Percentiles rank a stretch among this genome's conserved stretches.
Conservation (phyloP, 2,329 filamentous ascomycete genomes). For the Neophaeococcomyces mojaviensis region DNA sequence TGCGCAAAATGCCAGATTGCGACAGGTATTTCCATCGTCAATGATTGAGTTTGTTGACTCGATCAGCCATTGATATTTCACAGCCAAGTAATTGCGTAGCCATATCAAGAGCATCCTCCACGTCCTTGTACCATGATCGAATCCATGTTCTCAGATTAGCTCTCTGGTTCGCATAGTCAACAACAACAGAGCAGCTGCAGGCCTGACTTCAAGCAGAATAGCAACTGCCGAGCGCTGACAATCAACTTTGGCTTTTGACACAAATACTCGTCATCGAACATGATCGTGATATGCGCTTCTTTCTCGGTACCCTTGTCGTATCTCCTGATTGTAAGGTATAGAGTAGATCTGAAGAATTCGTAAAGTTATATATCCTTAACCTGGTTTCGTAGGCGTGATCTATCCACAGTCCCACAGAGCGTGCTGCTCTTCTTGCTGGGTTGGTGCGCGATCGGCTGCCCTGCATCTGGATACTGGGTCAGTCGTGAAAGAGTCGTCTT, state of each 20-base stretch:
- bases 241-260: slow-evolving; percentile 12
- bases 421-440: neutral
- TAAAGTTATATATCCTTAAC: neutral
- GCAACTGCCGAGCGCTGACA: slow-evolving; percentile 7
- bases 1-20: too few relatives aligned
- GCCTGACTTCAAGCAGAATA: neutral
- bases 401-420: neutral
- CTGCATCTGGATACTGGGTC: neutral
- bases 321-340: neutral
- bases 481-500: neutral
- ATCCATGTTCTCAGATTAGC: slow-evolving; percentile 10
- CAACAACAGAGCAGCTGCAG: neutral
- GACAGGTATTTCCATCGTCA: too few relatives aligned
- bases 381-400: slow-evolving; percentile 1
- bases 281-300: neutral
- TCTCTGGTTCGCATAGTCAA: slow-evolving; percentile 11
- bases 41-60: too few relatives aligned
- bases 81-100: too few relatives aligned
- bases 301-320: neutral
- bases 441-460: neutral
- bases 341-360: neutral
- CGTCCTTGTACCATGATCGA: neutral
- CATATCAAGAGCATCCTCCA: too few relatives aligned
- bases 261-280: slow-evolving; percentile 7
- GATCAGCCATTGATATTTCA: too few relatives aligned